These are phyloP conservation scores for Ophiostoma perfectum DNA, from an alignment of 2,329 filamentous ascomycete genomes.

Conservation along the genomic window DNA sequence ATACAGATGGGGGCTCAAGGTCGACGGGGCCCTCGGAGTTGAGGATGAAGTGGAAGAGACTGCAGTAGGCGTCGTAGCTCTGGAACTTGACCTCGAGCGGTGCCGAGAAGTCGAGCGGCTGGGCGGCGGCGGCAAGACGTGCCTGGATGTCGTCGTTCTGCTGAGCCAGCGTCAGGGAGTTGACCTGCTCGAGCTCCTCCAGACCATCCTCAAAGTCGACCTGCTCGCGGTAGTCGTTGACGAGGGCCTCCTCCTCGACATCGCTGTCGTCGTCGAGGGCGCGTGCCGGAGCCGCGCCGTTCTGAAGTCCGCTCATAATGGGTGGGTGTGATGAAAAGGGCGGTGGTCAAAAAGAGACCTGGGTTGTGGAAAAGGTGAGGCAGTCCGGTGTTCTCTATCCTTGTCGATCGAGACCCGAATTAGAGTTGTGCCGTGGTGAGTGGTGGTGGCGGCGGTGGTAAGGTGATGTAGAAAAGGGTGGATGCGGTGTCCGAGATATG, in stretches of 20 bases:
- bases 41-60: conserved; percentile 96
- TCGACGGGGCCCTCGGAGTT: conserved; percentile 99
- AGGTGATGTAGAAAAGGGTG: not conserved
- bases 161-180: conserved; percentile 62
- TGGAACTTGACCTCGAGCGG: conserved; percentile 95
- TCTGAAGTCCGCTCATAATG: conserved; percentile 57
- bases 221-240: conserved; percentile 93
- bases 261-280: conserved; percentile 77
- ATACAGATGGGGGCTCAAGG: conserved; percentile 86
- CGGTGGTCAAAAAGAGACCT: not conserved
- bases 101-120: conserved; percentile 92
- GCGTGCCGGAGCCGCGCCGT: conserved; percentile 55
- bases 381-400: not conserved
- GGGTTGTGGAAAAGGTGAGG: not conserved
- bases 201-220: conserved; percentile 73
- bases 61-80: conserved; percentile 99
- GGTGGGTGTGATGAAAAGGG: not conserved
- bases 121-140: conserved; percentile 83
- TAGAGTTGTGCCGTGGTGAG: not conserved
- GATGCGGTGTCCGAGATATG: conserved; percentile 9
- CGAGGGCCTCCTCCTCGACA: conserved; percentile 91
- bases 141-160: conserved; percentile 89
- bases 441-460: not conserved
- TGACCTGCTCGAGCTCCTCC: conserved; percentile 72
- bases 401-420: not conserved